Evolutionary conservation across 2,329 filamentous ascomycete species (phyloP).

Genomic region (Didymella keratinophila): DNA sequence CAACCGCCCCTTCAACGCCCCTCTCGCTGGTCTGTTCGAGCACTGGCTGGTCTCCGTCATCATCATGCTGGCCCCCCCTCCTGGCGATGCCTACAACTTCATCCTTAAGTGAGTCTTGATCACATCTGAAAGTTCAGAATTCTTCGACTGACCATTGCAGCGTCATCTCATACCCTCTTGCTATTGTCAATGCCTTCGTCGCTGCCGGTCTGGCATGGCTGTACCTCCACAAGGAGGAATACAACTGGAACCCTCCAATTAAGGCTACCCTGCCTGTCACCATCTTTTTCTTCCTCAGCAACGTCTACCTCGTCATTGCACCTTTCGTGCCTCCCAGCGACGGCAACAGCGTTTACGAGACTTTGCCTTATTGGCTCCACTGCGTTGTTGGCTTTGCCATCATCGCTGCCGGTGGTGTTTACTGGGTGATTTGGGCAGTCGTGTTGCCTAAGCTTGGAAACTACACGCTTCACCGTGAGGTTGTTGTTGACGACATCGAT

Average conservation of each 20-base stretch:
- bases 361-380: conserved; percentile 62
- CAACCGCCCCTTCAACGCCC: conserved; percentile 70
- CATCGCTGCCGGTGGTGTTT: conserved; percentile 59
- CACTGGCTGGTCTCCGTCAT: conserved; percentile 71
- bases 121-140: no score
- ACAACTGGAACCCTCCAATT: conserved; percentile 59
- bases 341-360: conserved; percentile 60
- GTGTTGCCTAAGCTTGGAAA: conserved; percentile 55
- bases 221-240: conserved; percentile 53
- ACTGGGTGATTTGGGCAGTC: conserved; percentile 62
- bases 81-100: conserved; percentile 73
- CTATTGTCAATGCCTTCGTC: conserved; percentile 63
- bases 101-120: conserved; percentile 53
- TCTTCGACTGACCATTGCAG: no score
- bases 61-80: conserved; percentile 72
- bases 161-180: conserved; percentile 70
- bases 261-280: conserved; percentile 60
- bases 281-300: conserved; percentile 62
- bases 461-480: conserved; percentile 49
- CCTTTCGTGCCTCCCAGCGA: conserved; percentile 60
- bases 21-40: conserved; percentile 67
- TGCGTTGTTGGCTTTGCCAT: conserved; percentile 62
- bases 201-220: conserved; percentile 59
- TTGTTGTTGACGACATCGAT: conserved; percentile 44
- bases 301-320: conserved; percentile 61